Percentiles rank a stretch among this genome's conserved stretches.
These are phyloP conservation scores for Diaporthe capsici DNA, from an alignment of 2,329 filamentous ascomycete species.

Conservation along the genomic window DNA sequence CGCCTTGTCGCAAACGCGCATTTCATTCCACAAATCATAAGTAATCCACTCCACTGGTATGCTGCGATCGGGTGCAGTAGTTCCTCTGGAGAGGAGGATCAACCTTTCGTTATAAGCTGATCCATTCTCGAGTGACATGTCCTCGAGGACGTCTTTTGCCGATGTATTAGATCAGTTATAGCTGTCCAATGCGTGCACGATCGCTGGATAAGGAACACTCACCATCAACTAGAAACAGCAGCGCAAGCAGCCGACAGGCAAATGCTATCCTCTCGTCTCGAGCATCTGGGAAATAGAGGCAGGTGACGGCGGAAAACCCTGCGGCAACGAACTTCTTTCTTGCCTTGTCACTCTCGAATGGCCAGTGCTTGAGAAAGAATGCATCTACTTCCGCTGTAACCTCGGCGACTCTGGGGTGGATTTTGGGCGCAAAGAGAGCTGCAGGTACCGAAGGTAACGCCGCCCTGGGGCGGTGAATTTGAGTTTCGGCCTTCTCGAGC, in stretches of 20 bases:
- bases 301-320: conserved; percentile 54
- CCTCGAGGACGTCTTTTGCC: conserved; percentile 55
- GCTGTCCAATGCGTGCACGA: background rate
- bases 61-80: conserved; percentile 49
- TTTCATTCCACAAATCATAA: conserved; percentile 57
- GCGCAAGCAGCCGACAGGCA: conserved; percentile 55
- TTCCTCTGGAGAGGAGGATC: conserved; percentile 53
- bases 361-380: conserved; percentile 56
- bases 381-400: conserved; percentile 53
- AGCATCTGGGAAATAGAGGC: conserved; percentile 55
- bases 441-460: conserved; percentile 5
- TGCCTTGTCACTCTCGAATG: conserved; percentile 51
- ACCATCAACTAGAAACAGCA: conserved; percentile 61
- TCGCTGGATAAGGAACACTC: conserved; percentile 28
- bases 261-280: conserved; percentile 55
- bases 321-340: conserved; percentile 51
- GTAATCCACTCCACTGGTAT: conserved; percentile 55
- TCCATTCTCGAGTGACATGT: conserved; percentile 57
- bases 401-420: conserved; percentile 15
- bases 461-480: background rate
- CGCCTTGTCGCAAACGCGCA: conserved; percentile 52
- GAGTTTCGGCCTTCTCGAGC: background rate
- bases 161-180: background rate
- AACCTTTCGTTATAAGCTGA: conserved; percentile 54
- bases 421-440: background rate